phyloP scores from a whole-genome alignment of 2,329 filamentous ascomycete species.

The Zymoseptoria ardabiliae region DNA sequence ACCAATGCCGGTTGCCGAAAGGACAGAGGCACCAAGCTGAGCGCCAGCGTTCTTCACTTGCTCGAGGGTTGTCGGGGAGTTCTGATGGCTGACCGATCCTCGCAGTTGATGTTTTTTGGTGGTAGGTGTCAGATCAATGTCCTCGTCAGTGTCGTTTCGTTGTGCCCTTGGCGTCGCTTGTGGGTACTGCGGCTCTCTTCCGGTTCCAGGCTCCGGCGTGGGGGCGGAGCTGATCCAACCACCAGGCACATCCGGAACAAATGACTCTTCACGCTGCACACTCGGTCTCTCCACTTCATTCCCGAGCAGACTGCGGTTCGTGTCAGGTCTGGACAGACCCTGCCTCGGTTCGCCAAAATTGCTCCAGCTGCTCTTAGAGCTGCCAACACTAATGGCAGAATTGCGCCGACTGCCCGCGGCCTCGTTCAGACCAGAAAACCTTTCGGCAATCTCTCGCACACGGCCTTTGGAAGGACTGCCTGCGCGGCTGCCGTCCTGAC shows the following conservation, averaged over 20 bases:
- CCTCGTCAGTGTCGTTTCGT: slow-evolving; percentile 6
- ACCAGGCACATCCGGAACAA: slow-evolving; percentile 46
- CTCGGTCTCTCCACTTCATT: slow-evolving; percentile 11
- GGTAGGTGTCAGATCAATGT: slow-evolving; percentile 28
- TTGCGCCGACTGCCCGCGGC: slow-evolving; percentile 30
- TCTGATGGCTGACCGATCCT: background rate
- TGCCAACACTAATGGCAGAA: slow-evolving; percentile 33
- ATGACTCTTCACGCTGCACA: slow-evolving; percentile 24
- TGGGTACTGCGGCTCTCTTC: background rate
- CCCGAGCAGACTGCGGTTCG: slow-evolving; percentile 10
- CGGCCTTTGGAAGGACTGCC: slow-evolving; percentile 38
- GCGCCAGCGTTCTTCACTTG: slow-evolving; percentile 41
- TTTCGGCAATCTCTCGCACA: slow-evolving; percentile 46
- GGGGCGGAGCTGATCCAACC: slow-evolving; percentile 47
- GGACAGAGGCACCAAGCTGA: slow-evolving; percentile 42
- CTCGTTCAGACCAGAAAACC: slow-evolving; percentile 37
- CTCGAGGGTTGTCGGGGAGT: slow-evolving; percentile 24
- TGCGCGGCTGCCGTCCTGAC: slow-evolving; percentile 11
- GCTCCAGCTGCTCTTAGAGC: slow-evolving; percentile 36
- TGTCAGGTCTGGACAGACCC: slow-evolving; percentile 11
- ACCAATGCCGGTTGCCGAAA: slow-evolving; percentile 32
- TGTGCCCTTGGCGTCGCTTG: slow-evolving; percentile 5
- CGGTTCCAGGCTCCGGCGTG: slow-evolving; percentile 24
- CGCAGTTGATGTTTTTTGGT: slow-evolving; percentile 20
- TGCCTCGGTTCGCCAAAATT: slow-evolving; percentile 19